Evolutionary conservation across 371 early-diverging fungal genomes (phyloP).

Genomic region (Mortierella sp.): DNA sequence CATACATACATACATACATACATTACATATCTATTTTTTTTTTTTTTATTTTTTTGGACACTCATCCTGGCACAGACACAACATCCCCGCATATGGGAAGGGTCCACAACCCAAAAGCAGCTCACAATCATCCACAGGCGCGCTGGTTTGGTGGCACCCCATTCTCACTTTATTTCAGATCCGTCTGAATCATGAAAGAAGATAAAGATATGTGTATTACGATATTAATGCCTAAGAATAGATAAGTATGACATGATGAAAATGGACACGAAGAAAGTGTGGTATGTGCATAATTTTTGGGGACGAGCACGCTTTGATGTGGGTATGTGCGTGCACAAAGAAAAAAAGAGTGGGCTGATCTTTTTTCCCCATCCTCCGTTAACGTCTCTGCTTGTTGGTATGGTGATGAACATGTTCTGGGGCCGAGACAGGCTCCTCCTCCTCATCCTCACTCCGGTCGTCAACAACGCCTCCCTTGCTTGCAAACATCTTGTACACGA

Average conservation of each 20-base stretch:
- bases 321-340: neutral
- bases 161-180: neutral
- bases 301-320: neutral
- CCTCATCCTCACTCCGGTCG: conserved; percentile 73
- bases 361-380: neutral
- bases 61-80: too few relatives aligned
- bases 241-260: too few relatives aligned
- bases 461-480: conserved; percentile 71
- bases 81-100: too few relatives aligned
- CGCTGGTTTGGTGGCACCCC: neutral
- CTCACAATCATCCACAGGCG: neutral
- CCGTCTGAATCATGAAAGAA: neutral
- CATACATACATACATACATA: neutral
- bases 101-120: neutral
- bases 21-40: neutral
- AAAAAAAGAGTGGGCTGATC: neutral
- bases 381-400: conserved; percentile 13
- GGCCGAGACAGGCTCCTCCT: conserved; percentile 1
- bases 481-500: conserved; percentile 71
- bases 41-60: neutral
- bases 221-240: too few relatives aligned
- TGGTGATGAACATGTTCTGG: conserved; percentile 30
- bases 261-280: too few relatives aligned
- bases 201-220: too few relatives aligned
- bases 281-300: too few relatives aligned